A percentile compares a stretch with the other conserved stretches of the same genome.
These are phyloP conservation scores for Peronosclerospora sorghi DNA, from an alignment of 352 stramenopile species.

Conservation along the genomic window DNA sequence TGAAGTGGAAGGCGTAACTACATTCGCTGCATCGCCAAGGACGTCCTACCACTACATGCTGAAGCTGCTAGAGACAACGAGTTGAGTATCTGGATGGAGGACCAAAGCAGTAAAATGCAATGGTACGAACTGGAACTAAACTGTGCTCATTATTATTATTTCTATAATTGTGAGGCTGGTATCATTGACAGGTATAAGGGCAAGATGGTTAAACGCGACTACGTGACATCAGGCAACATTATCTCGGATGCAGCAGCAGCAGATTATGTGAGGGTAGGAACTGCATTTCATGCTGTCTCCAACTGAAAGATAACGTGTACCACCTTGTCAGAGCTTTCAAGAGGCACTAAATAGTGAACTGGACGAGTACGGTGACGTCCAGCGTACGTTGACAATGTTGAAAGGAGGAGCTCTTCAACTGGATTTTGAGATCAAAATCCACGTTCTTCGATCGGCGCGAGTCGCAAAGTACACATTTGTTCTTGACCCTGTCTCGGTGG, in stretches of 20 bases:
- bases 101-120: slow-evolving; percentile 9
- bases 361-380: not conserved
- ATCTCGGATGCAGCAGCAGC: slow-evolving; percentile 1
- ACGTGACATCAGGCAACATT: slow-evolving; percentile 6
- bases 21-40: not conserved
- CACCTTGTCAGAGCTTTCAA: slow-evolving; percentile 10
- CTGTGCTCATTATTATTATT: not conserved
- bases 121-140: slow-evolving; percentile 8
- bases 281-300: not conserved
- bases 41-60: slow-evolving; percentile 7
- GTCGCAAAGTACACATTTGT: slow-evolving; percentile 9
- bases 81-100: slow-evolving; percentile 15
- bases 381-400: slow-evolving; percentile 1
- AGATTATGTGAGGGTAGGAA: slow-evolving; percentile 10
- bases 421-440: slow-evolving; percentile 2
- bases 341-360: slow-evolving; percentile 5
- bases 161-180: not conserved
- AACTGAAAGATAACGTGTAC: not conserved
- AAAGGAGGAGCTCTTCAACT: not conserved
- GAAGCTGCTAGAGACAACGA: slow-evolving; percentile 4
- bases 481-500: slow-evolving; percentile 5
- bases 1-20: slow-evolving; percentile 3
- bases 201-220: slow-evolving; percentile 2
- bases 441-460: not conserved
- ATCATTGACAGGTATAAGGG: slow-evolving; percentile 8